phyloP scores from a whole-genome alignment of 2,329 filamentous ascomycete genomes.

The Exophiala mesophila region DNA sequence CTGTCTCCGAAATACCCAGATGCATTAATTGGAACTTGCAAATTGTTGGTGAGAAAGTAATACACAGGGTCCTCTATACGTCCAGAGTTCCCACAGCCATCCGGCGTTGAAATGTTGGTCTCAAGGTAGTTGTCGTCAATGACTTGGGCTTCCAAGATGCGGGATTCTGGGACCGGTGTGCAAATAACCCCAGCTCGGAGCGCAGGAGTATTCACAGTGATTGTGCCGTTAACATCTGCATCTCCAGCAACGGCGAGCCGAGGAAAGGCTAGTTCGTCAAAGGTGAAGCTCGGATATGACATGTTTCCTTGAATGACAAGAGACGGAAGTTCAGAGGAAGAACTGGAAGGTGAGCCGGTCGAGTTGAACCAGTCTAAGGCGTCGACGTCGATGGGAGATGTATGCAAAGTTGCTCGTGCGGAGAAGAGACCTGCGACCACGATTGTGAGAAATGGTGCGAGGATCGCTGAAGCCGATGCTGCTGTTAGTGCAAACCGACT shows the following conservation, averaged over 20 bases:
- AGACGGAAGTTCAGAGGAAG: slow-evolving; percentile 7
- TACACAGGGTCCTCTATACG: slow-evolving; percentile 2
- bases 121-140: background rate
- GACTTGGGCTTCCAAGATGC: slow-evolving; percentile 9
- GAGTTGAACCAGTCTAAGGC: slow-evolving; percentile 27
- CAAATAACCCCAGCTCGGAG: slow-evolving; percentile 15
- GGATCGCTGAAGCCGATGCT: slow-evolving; percentile 22
- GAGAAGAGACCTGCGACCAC: slow-evolving; percentile 29
- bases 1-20: slow-evolving; percentile 17
- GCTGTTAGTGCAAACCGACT: slow-evolving; percentile 18
- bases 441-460: slow-evolving; percentile 26
- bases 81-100: slow-evolving; percentile 17
- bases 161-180: slow-evolving; percentile 13
- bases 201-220: slow-evolving; percentile 14
- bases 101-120: slow-evolving; percentile 17
- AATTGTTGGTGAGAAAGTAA: slow-evolving; percentile 3
- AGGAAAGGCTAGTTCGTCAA: slow-evolving; percentile 7
- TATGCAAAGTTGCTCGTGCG: slow-evolving; percentile 16
- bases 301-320: slow-evolving; percentile 6
- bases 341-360: background rate
- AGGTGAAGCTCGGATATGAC: slow-evolving; percentile 8
- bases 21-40: slow-evolving; percentile 12
- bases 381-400: slow-evolving; percentile 16
- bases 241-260: background rate
- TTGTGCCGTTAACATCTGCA: slow-evolving; percentile 2